Evolutionary conservation across 306 rosid species (phyloP), one percentile per base, ranked within the genome.

Genomic region (Macrotyloma uniflorum): DNA sequence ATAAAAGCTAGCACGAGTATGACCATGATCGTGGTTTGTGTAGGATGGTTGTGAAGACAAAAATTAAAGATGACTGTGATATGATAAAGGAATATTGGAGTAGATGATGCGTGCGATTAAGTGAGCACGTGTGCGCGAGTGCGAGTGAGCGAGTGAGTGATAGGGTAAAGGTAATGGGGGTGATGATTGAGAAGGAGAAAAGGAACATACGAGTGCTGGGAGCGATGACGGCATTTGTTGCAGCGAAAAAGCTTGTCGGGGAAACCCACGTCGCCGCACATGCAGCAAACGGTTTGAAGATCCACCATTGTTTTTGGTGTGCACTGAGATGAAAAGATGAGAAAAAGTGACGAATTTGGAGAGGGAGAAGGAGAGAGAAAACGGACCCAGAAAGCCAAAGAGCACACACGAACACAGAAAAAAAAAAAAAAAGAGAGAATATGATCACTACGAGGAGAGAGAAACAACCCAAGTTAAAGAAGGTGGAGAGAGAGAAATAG

Each of bases 241-340:
- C 98, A 94, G 83, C 95, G 98, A 83, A 94, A 94, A 79, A 94
- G 93, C 88, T 94, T 94, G 87, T 94, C 98, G 0, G 92, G 90
- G 83, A 94, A 94, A 70, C 98, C 98, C 77, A 94, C 87, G 76
- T 94, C 98, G 40, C 98, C 98, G 46, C 98, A 94, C 97, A 94
- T 88, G 98, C 97, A 92, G 76, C 98, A 94, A 26, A 94, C 97
- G 1, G 88, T 90, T 80, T 87, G 90, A 76, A 57, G 89, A 92
- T 94, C 98, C 82, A 88, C 97, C 98, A 94, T 93, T 79, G 20
- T 64, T 77, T 24, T 62, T 19, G 35, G 49, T 38, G 66, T 20
- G 49, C 24, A 15, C 23, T 11, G 8, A 67, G 64, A 20, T 16
- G 18, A 19, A 59, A 14, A 11, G 19, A 5, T 18, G 22, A 20